Evolutionary conservation across 1,139 yeast genomes (phyloP).

Genomic region (Spathaspora sp.): DNA sequence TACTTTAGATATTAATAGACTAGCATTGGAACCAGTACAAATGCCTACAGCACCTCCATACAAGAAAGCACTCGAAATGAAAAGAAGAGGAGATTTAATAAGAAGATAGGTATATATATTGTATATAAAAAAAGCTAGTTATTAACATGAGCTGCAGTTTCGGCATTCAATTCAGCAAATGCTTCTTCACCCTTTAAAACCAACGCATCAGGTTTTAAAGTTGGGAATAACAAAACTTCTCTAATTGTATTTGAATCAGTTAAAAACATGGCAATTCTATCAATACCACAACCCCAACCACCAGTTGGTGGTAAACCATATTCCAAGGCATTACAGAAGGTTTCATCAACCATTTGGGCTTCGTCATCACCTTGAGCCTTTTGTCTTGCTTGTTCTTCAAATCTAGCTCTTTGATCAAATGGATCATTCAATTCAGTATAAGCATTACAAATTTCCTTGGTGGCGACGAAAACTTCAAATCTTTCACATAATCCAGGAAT

Average conservation of each 20-base stretch:
- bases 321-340: constrained; percentile 96
- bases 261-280: constrained; percentile 96
- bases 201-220: constrained; percentile 87
- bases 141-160: not conserved
- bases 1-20: constrained; percentile 49
- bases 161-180: constrained; percentile 4
- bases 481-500: constrained; percentile 96
- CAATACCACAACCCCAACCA: constrained; percentile 99
- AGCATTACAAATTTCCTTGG: constrained; percentile 97
- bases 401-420: constrained; percentile 94
- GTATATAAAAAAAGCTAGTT: not conserved
- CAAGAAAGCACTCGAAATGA: constrained; percentile 84
- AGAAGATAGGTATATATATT: constrained; percentile 14
- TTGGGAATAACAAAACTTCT: constrained; percentile 97
- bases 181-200: constrained; percentile 38
- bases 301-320: constrained; percentile 99
- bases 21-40: constrained; percentile 84
- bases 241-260: constrained; percentile 95
- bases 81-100: constrained; percentile 64
- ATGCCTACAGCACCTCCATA: constrained; percentile 96
- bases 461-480: constrained; percentile 97
- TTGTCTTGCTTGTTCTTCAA: constrained; percentile 98
- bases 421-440: constrained; percentile 99
- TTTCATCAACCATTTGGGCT: constrained; percentile 95
- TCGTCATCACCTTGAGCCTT: constrained; percentile 99